A percentile compares a stretch with the other conserved stretches of the same genome.
Conservation (phyloP, 139 green algal species). For the Chlamydomonas sphaeroides region DNA sequence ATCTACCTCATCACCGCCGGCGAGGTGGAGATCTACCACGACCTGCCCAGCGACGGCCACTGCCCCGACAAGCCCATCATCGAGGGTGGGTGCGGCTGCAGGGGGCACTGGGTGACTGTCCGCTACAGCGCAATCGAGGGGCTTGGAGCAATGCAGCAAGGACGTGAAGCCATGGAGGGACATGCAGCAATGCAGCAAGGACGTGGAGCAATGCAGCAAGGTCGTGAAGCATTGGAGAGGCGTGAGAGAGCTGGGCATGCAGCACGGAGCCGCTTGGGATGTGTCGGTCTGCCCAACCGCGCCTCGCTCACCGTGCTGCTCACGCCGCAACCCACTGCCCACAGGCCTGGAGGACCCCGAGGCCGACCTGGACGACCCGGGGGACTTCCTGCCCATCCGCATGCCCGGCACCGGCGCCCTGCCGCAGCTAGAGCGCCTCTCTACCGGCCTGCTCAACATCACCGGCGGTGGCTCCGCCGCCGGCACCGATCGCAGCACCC, state of each 20-base stretch:
- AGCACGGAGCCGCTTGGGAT: too few relatives aligned
- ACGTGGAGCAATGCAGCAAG: too few relatives aligned
- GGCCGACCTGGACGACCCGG: constrained; percentile 22
- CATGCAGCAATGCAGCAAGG: too few relatives aligned
- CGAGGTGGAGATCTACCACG: constrained; percentile 52
- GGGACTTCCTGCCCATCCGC: constrained; percentile 31
- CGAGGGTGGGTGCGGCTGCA: constrained; percentile 21
- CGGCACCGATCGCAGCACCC: neutral
- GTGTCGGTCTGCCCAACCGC: too few relatives aligned
- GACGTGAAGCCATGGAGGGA: too few relatives aligned
- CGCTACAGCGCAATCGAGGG: too few relatives aligned
- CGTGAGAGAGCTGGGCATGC: too few relatives aligned
- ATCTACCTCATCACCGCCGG: constrained; percentile 51
- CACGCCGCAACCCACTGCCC: too few relatives aligned
- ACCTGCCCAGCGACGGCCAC: constrained; percentile 32
- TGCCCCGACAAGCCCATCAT: constrained; percentile 37
- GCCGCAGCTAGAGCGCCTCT: constrained; percentile 35
- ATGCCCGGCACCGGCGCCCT: neutral
- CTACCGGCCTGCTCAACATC: constrained; percentile 12
- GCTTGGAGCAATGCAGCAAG: too few relatives aligned
- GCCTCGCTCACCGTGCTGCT: too few relatives aligned
- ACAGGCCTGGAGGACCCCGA: constrained; percentile 32
- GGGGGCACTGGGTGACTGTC: too few relatives aligned
- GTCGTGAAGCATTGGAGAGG: too few relatives aligned
- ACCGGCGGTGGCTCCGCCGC: neutral